These are phyloP conservation scores for Boletus pseudo-olivaceus DNA, from an alignment of 768 basidiomycete species.

Conservation along the genomic window DNA sequence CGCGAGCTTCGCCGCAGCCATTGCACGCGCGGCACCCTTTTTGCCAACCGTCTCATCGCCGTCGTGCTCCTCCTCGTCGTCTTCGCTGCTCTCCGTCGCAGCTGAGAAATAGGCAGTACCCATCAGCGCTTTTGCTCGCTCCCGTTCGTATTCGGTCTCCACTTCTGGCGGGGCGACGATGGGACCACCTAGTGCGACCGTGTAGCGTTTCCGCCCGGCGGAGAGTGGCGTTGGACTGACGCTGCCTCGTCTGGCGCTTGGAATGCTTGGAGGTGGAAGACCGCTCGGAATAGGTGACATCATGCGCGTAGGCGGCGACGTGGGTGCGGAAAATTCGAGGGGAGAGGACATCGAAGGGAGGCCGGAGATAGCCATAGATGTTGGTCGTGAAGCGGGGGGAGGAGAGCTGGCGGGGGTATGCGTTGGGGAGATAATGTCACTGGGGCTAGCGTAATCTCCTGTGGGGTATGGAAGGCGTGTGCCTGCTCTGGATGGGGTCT, in stretches of 20 bases:
- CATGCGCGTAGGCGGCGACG: constrained; percentile 23
- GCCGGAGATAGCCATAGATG: constrained; percentile 45
- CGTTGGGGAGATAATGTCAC: constrained; percentile 39
- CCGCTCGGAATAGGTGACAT: constrained; percentile 25
- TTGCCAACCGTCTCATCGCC: constrained; percentile 56
- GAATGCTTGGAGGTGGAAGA: constrained; percentile 43
- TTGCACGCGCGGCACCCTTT: constrained; percentile 29
- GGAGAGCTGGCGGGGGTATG: constrained; percentile 46
- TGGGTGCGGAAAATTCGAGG: constrained; percentile 16
- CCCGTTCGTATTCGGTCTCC: constrained; percentile 30
- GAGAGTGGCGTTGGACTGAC: constrained; percentile 65
- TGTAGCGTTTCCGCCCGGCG: constrained; percentile 66
- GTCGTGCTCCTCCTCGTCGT: constrained; percentile 34
- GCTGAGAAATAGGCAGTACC: constrained; percentile 44
- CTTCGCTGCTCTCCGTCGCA: constrained; percentile 36
- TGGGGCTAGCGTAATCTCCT: constrained; percentile 75
- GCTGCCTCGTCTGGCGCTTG: constrained; percentile 45
- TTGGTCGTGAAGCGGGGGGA: constrained; percentile 36
- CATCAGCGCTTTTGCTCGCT: constrained; percentile 24
- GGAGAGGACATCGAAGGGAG: constrained; percentile 34
- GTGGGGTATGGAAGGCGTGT: constrained; percentile 75
- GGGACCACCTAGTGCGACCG: constrained; percentile 77
- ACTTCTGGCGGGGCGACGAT: constrained; percentile 42
- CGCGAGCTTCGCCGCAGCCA: constrained; percentile 35
- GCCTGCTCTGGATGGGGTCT: constrained; percentile 23